These are phyloP conservation scores for Quambalaria eucalypti DNA, from an alignment of 1,284 basidiomycete species.

Conservation along the genomic window DNA sequence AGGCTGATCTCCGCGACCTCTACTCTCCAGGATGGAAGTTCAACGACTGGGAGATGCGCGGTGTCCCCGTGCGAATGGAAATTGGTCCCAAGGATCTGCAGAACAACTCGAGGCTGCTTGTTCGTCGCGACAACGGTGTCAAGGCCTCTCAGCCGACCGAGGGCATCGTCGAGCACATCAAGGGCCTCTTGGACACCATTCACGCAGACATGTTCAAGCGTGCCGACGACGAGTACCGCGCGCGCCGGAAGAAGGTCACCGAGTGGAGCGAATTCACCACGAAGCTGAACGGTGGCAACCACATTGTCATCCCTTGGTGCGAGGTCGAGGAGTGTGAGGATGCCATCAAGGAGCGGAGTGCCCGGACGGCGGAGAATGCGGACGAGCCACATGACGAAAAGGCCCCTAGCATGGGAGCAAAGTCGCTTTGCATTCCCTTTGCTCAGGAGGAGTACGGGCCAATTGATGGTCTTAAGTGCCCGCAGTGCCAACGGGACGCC, in stretches of 20 bases:
- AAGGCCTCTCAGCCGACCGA: constrained; percentile 24
- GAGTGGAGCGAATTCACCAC: constrained; percentile 85
- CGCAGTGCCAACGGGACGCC: constrained; percentile 37
- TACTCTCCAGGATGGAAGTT: constrained; percentile 99
- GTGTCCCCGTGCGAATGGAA: constrained; percentile 92
- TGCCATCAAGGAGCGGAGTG: constrained; percentile 91
- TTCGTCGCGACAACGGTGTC: constrained; percentile 73
- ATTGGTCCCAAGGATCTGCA: constrained; percentile 87
- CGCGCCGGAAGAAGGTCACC: constrained; percentile 65
- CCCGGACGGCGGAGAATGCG: constrained; percentile 47
- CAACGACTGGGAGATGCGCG: constrained; percentile 88
- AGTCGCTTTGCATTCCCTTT: constrained; percentile 93
- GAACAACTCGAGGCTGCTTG: constrained; percentile 71
- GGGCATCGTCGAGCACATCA: constrained; percentile 16
- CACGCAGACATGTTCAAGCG: constrained; percentile 78
- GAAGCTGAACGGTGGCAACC: constrained; percentile 76
- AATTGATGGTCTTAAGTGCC: constrained; percentile 36
- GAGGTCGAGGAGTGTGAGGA: constrained; percentile 89
- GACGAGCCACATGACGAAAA: constrained; percentile 56
- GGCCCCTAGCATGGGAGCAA: constrained; percentile 95
- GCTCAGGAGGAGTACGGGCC: constrained; percentile 60
- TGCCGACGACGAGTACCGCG: constrained; percentile 68
- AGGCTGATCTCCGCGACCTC: constrained; percentile 83
- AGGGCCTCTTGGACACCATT: constrained; percentile 67
- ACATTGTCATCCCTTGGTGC: constrained; percentile 92